These are phyloP conservation scores for Tylopilus sp. DNA, from an alignment of 1,284 basidiomycete genomes.

Conservation along the genomic window DNA sequence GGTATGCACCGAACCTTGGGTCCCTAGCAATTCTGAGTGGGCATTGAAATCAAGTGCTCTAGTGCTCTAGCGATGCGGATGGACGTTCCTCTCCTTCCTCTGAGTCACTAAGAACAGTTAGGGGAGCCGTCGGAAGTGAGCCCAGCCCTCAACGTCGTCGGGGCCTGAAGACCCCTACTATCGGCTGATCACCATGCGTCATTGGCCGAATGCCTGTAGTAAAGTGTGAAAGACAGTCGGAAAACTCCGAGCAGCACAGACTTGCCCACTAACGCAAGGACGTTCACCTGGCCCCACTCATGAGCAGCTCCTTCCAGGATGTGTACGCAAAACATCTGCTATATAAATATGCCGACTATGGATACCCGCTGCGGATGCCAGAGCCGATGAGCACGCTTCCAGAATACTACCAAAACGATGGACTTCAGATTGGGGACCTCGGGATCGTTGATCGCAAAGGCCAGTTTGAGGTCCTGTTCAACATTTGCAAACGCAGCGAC, in stretches of 20 bases:
- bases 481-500: not conserved
- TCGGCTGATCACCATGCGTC: too few relatives aligned
- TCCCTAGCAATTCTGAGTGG: constrained; percentile 72
- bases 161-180: too few relatives aligned
- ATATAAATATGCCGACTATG: not conserved
- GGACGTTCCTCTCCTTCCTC: too few relatives aligned
- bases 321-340: constrained; percentile 7
- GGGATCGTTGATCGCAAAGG: not conserved
- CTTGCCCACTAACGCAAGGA: too few relatives aligned
- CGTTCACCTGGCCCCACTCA: too few relatives aligned
- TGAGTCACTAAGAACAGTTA: too few relatives aligned
- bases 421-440: constrained; percentile 12
- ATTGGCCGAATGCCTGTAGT: too few relatives aligned
- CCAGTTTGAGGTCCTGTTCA: constrained; percentile 4
- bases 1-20: constrained; percentile 89
- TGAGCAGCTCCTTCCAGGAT: not conserved
- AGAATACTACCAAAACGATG: not conserved
- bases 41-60: not conserved
- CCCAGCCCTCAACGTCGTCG: too few relatives aligned
- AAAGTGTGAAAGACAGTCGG: too few relatives aligned
- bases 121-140: too few relatives aligned
- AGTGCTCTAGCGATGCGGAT: not conserved
- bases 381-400: constrained; percentile 2
- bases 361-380: constrained; percentile 10
- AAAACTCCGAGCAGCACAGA: too few relatives aligned